Evolutionary conservation across 2,329 filamentous ascomycete species (phyloP).

Genomic region (Aspergillus phoenicis): DNA sequence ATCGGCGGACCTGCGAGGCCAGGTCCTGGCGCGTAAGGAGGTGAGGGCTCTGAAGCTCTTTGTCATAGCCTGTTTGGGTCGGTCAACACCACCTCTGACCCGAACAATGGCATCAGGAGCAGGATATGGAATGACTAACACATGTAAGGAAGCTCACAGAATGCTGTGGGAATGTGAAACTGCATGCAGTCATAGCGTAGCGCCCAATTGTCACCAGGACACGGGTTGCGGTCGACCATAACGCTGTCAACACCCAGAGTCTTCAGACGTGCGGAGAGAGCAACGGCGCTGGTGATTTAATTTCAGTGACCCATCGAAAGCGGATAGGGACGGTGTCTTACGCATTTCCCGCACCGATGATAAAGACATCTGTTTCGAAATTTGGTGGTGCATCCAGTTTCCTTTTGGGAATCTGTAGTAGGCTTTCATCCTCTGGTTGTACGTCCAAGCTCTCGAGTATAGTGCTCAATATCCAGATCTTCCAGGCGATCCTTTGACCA

Average conservation of each 20-base stretch:
- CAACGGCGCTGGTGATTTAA: constrained; percentile 22
- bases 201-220: constrained; percentile 51
- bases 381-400: neutral
- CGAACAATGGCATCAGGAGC: too few species aligned
- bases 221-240: constrained; percentile 46
- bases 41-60: constrained; percentile 19
- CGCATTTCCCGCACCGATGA: constrained; percentile 50
- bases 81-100: too few species aligned
- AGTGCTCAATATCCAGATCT: constrained; percentile 32
- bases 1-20: constrained; percentile 25
- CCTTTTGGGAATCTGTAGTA: constrained; percentile 20
- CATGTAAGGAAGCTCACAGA: constrained; percentile 42
- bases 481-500: constrained; percentile 21
- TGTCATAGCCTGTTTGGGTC: constrained; percentile 17
- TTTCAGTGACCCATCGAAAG: too few species aligned
- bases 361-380: constrained; percentile 35
- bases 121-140: constrained; percentile 19
- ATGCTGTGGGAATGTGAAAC: constrained; percentile 44
- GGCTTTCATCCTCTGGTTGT: constrained; percentile 28
- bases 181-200: constrained; percentile 50
- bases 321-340: constrained; percentile 5
- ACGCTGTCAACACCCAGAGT: constrained; percentile 47
- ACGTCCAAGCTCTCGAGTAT: constrained; percentile 25
- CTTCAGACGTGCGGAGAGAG: constrained; percentile 47
- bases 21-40: constrained; percentile 21